phyloP scores from a whole-genome alignment of 176 grass and related monocot species.

The Pharus latifolius region DNA sequence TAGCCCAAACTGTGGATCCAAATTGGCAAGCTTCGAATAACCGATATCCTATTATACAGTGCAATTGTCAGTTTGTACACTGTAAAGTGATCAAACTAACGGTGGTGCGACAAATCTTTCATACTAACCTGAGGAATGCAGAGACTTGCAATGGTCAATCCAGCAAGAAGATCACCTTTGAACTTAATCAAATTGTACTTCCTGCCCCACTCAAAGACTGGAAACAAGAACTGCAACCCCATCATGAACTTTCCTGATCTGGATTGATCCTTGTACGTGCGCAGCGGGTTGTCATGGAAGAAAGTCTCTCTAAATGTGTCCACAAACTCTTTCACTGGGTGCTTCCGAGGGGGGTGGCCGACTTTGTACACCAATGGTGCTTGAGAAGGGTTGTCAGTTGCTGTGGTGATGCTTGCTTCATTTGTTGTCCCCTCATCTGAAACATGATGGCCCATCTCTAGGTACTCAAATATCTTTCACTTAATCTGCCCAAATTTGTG shows the following conservation, averaged over 20 bases:
- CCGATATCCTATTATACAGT: conserved; percentile 68
- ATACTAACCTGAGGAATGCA: conserved; percentile 90
- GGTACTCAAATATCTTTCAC: not conserved
- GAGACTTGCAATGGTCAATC: conserved; percentile 92
- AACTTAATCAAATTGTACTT: conserved; percentile 67
- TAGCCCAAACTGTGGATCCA: conserved; percentile 82
- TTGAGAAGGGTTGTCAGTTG: not conserved
- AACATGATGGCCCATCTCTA: conserved; percentile 32
- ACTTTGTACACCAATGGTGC: conserved; percentile 51
- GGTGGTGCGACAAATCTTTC: not conserved
- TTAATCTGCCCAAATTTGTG: not conserved
- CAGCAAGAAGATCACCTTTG: conserved; percentile 79
- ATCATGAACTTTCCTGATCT: conserved; percentile 36
- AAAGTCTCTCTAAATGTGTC: conserved; percentile 72
- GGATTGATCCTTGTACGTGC: conserved; percentile 56
- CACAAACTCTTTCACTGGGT: conserved; percentile 39
- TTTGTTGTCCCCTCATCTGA: conserved; percentile 11
- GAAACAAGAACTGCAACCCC: conserved; percentile 66
- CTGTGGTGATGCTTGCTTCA: conserved; percentile 6
- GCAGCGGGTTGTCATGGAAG: conserved; percentile 63
- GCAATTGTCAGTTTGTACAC: not conserved
- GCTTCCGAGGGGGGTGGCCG: conserved; percentile 47
- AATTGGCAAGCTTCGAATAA: conserved; percentile 83
- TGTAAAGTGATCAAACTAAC: not conserved
- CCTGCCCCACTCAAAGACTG: conserved; percentile 66